Base-by-base conservation (phyloP, 1,284 basidiomycete genomes). In the Heterobasidion occidentale region DNA sequence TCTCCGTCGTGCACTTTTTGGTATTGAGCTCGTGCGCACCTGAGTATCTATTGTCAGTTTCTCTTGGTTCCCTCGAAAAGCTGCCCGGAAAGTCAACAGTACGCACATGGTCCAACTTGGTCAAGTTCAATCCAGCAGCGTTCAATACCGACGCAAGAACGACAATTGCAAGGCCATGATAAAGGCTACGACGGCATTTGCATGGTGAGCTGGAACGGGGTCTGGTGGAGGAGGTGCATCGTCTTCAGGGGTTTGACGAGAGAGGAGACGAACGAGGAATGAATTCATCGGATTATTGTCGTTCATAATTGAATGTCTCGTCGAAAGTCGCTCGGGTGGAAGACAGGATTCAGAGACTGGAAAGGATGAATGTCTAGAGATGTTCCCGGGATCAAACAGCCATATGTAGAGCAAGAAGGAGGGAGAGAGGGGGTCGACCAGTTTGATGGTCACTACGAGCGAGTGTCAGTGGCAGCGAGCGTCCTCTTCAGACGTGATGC, bases 81-180 rank as follows among this genome's bases (percentile, higher is more conserved):
- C 35, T 55, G 7, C 54, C 11, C 17, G 33, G 27, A 42, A 36
- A 17, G 50, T 38, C 36, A 1, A 44, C 60, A 50, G 54, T n/a
- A 65, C 79, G 60, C 60, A 88, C 88, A 79, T 91, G 88, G 70
- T 93, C 90, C 38, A 92, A 71, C 68, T 93, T 93, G 48, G 88
- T 90, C 59, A 93, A 72, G 67, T 92, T 93, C 50, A 93, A 75
- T 20, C 92, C 91, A 1, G 87, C 88, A 46, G 91, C 92, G 64
- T 93, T 94, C 62, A 92, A 76, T 12, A 93, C 79, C 8, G 87
- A 90, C 0, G 92, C 88, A 14, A 88, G 73, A 2, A 88, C 73
- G 48, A 92, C 82, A 64, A 94, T 93, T 45, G 83, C 71, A 55
- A 93, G 80, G 7, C 90, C 89, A 91, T 91, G 59, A 91, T 83